Percentiles rank a stretch among this genome's conserved stretches.
These are phyloP conservation scores for Kodamaea sp. DNA, from an alignment of 1,139 yeast species.

Conservation along the genomic window DNA sequence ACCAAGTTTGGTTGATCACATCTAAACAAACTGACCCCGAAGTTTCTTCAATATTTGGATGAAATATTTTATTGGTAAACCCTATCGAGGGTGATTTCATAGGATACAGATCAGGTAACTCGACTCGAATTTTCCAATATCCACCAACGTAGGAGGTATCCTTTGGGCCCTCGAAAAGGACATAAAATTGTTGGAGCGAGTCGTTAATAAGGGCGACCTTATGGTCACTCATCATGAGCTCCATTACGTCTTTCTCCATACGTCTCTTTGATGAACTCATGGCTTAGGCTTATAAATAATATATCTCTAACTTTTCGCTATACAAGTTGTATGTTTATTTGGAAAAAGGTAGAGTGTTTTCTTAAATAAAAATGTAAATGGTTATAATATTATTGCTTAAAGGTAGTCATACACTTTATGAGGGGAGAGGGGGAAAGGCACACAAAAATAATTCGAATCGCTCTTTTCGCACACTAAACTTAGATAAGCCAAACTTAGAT, in stretches of 20 bases:
- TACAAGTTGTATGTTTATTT: not conserved
- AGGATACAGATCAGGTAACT: conserved; percentile 93
- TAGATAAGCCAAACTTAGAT: too few relatives aligned
- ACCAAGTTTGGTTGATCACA: conserved; percentile 97
- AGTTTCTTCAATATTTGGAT: conserved; percentile 87
- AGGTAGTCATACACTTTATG: conserved; percentile 4
- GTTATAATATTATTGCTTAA: not conserved
- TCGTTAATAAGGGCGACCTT: conserved; percentile 84
- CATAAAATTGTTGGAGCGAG: conserved; percentile 86
- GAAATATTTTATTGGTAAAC: conserved; percentile 84
- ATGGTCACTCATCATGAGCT: conserved; percentile 92
- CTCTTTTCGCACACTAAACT: too few relatives aligned
- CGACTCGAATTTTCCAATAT: conserved; percentile 87
- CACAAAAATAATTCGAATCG: too few relatives aligned
- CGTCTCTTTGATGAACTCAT: conserved; percentile 80
- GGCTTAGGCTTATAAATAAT: not conserved
- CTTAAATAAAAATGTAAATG: not conserved
- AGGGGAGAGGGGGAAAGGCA: too few relatives aligned
- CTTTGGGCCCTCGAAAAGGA: conserved; percentile 80
- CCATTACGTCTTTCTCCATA: conserved; percentile 96
- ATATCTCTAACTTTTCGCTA: not conserved
- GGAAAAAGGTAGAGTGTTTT: not conserved
- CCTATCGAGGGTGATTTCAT: conserved; percentile 96
- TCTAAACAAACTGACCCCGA: conserved; percentile 95
- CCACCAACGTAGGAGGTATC: conserved; percentile 93